Base-by-base conservation (phyloP, 148 eudicot genomes). In the Nepenthes gracilis region DNA sequence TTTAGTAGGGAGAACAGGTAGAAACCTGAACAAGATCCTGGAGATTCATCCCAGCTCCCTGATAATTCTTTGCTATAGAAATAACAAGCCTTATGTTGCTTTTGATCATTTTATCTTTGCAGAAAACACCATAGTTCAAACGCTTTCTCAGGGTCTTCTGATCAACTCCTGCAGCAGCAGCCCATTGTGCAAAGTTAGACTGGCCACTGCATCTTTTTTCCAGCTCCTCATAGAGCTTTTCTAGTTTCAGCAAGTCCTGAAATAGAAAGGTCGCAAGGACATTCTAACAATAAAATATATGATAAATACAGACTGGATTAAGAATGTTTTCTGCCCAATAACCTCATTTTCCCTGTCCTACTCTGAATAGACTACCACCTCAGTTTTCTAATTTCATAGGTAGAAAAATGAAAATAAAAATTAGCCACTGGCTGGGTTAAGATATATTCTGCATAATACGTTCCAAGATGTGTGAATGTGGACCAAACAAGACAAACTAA, bases 11-110 rank as follows among this genome's bases (percentile, higher is more conserved):
- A 62, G 7, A 55, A 36, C 47, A 59, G 64, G 60, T 50, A 23
- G 51, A 52, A 81, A 88, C 99, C 96, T 89, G 97, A 79, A 93
- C 87, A 55, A 93, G 89, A 81, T 93, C 98, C 71, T 82, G 88
- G 52, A 93, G 85, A 77, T 77, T 80, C 91, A 86, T 79, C 50
- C 96, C 95, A 69, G 78, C 67, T 67, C 96, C 89, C 67, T 79
- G 84, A 72, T 86, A 93, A 56, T 85, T 79, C 80, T 83, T 88
- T 49, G 99, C 99, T 76, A 89, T 86, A 15, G 99, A 93, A 65
- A 93, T 81, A 48, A 93, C 99, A 52, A 93, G 99, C 66, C 96
- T 77, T 45, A 93, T 71, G 70, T 93, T 93, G 84, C 99, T 86
- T 72, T 76, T 84, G 47, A 93, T 79, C 98, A 93, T 93, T 74